phyloP scores from a whole-genome alignment of 2,329 filamentous ascomycete species.

The Zasmidium cellare region DNA sequence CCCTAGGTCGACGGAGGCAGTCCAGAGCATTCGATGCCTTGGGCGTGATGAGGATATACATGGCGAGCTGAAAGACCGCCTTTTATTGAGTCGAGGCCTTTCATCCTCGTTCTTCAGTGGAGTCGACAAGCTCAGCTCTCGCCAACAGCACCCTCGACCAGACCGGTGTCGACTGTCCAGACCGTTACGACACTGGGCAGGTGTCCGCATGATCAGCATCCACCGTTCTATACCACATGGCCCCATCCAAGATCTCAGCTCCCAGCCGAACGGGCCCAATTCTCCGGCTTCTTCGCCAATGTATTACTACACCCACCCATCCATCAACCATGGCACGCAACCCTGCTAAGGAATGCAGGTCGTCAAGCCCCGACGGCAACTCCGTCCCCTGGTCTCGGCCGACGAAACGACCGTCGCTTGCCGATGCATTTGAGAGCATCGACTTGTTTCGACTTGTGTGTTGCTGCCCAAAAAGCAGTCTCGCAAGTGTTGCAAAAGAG shows the following conservation, averaged over 20 bases:
- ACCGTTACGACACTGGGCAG: background rate
- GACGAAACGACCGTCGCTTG: background rate
- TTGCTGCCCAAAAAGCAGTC: background rate
- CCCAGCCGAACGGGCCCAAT: too few relatives aligned
- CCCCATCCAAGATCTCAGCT: background rate
- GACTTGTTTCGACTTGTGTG: background rate
- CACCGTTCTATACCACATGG: background rate
- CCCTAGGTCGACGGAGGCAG: slow-evolving; percentile 5
- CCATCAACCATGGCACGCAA: background rate
- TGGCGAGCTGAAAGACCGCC: background rate
- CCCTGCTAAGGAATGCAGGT: background rate
- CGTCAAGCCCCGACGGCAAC: background rate
- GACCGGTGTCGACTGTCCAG: background rate
- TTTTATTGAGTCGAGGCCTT: background rate
- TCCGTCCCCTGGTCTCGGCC: background rate
- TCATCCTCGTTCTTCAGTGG: background rate
- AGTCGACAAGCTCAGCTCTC: background rate
- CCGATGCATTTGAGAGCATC: background rate
- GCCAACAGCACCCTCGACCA: background rate
- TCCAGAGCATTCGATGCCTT: background rate
- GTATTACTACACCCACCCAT: background rate
- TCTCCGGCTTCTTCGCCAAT: too few relatives aligned
- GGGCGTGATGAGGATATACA: background rate
- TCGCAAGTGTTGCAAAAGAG: background rate
- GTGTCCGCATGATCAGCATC: too few relatives aligned